phyloP scores from a whole-genome alignment of 176 grass and related monocot species.

The Thalia dealbata region DNA sequence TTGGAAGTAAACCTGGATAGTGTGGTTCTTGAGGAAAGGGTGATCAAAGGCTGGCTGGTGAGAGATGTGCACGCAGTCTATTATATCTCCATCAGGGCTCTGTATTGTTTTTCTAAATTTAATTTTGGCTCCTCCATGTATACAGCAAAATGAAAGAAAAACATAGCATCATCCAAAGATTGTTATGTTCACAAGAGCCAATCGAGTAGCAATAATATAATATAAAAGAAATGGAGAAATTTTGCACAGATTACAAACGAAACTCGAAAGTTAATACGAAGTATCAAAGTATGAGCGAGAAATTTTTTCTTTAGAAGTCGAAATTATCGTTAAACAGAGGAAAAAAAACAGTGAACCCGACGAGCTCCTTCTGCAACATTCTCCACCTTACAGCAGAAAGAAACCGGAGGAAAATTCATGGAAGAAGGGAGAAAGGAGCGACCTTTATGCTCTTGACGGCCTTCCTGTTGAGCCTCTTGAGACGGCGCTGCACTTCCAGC shows the following conservation, averaged over 20 bases:
- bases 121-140: neutral
- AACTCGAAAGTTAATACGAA: neutral
- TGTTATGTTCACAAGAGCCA: neutral
- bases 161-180: neutral
- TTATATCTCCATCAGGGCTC: constrained; percentile 40
- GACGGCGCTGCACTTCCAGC: constrained; percentile 46
- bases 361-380: constrained; percentile 11
- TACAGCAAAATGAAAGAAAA: neutral
- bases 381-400: neutral
- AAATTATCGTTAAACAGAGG: no score
- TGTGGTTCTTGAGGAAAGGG: constrained; percentile 23
- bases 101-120: neutral
- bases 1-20: constrained; percentile 9
- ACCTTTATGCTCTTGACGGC: constrained; percentile 85
- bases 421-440: neutral
- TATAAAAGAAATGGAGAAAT: neutral
- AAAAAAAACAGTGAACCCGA: no score
- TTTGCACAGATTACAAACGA: neutral
- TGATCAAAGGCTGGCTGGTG: constrained; percentile 21
- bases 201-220: neutral
- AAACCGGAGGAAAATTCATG: neutral
- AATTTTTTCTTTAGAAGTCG: neutral
- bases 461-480: constrained; percentile 78
- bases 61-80: constrained; percentile 20
- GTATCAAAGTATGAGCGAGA: no score